Percentiles rank a stretch among this genome's conserved stretches.
phyloP scores from a whole-genome alignment of 495 filamentous ascomycete species.

The Penicillium desertorum region DNA sequence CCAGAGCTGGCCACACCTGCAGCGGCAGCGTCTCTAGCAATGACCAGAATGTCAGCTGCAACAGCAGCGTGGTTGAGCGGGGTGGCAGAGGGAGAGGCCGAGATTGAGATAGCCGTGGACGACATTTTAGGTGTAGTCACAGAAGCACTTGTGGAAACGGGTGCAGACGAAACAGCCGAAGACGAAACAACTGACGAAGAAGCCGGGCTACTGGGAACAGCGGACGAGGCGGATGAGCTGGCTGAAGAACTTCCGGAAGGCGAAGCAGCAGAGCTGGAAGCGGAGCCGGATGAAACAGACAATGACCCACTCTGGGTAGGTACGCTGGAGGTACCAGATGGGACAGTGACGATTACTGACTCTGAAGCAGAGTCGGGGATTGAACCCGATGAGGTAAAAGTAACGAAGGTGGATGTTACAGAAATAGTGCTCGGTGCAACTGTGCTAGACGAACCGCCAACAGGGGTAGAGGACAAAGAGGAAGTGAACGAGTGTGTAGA shows the following conservation, averaged over 20 bases:
- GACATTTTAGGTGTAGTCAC: slow-evolving; percentile 29
- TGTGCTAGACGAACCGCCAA: slow-evolving; percentile 18
- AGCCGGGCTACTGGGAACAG: background rate
- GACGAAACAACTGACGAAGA: slow-evolving; percentile 1
- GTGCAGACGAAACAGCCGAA: slow-evolving; percentile 14
- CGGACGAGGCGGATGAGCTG: background rate
- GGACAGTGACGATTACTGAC: slow-evolving; percentile 4
- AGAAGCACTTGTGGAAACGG: slow-evolving; percentile 18
- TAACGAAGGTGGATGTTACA: slow-evolving; percentile 19
- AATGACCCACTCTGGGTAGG: slow-evolving; percentile 1
- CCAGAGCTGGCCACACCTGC: slow-evolving; percentile 50
- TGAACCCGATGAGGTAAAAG: slow-evolving; percentile 6
- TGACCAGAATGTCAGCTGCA: slow-evolving; percentile 54
- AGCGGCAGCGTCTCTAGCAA: slow-evolving; percentile 51
- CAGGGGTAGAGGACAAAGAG: slow-evolving; percentile 16
- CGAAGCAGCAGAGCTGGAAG: slow-evolving; percentile 8
- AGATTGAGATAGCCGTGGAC: slow-evolving; percentile 23
- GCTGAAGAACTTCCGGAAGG: slow-evolving; percentile 6
- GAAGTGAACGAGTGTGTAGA: slow-evolving; percentile 9
- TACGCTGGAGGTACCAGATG: slow-evolving; percentile 6
- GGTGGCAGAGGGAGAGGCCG: slow-evolving; percentile 24
- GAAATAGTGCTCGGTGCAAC: slow-evolving; percentile 15
- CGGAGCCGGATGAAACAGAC: slow-evolving; percentile 2
- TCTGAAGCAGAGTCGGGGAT: slow-evolving; percentile 6
- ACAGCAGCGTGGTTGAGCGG: slow-evolving; percentile 28